Evolutionary conservation across 2,329 filamentous ascomycete genomes (phyloP).

Genomic region (Macrophomina tecta): DNA sequence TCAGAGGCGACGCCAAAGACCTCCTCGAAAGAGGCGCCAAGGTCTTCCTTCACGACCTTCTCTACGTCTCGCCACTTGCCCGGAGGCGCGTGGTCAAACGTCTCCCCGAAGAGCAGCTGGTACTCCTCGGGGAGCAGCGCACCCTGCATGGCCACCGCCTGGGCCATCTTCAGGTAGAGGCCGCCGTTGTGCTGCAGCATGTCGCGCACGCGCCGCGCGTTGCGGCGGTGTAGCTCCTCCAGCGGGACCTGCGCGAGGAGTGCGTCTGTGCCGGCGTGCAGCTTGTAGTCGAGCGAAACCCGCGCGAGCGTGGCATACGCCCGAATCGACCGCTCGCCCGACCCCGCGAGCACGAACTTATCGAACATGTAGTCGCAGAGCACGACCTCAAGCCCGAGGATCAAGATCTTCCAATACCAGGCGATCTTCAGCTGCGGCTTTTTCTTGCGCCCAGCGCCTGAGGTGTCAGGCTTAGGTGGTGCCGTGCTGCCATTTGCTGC

Average conservation of each 20-base stretch:
- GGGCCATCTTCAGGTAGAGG: background rate
- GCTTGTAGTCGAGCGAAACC: background rate
- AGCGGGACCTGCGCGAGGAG: background rate
- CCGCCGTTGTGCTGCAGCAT: slow-evolving; percentile 1
- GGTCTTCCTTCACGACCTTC: background rate
- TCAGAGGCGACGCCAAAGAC: background rate
- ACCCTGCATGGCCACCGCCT: background rate
- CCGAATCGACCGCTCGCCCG: background rate
- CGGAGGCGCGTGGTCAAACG: background rate
- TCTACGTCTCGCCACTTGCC: background rate
- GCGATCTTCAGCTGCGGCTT: background rate
- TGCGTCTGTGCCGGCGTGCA: background rate
- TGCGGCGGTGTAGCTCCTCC: background rate
- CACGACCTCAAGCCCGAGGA: background rate
- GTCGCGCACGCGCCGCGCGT: background rate
- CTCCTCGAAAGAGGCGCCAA: background rate
- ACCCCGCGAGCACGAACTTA: slow-evolving; percentile 1
- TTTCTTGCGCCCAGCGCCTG: background rate
- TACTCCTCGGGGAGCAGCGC: background rate
- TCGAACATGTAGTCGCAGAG: slow-evolving; percentile 4
- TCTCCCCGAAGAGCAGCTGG: background rate
- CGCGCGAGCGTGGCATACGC: background rate
- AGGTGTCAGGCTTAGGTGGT: background rate
- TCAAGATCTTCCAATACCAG: background rate
- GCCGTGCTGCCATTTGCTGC: background rate